Conservation (phyloP, 2,329 filamentous ascomycete species). For the Verticillium nubilum region DNA sequence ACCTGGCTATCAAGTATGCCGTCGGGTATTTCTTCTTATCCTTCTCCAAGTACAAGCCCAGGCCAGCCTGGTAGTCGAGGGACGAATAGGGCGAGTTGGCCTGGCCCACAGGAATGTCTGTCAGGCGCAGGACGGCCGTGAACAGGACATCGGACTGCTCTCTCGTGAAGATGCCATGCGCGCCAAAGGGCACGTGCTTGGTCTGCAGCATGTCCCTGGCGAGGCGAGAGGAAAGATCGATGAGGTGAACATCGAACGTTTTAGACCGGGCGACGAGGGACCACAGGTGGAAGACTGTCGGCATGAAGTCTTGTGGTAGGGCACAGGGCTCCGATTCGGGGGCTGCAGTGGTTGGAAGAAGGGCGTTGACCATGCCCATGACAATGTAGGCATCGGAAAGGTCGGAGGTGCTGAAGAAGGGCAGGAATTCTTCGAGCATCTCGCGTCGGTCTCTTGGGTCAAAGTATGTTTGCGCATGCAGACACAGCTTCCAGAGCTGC, state of each 20-base stretch:
- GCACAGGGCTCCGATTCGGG: conserved; percentile 67
- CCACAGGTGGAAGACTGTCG: conserved; percentile 96
- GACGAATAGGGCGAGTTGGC: conserved; percentile 87
- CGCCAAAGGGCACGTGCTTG: conserved; percentile 70
- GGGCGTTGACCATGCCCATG: conserved; percentile 76
- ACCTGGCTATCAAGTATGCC: conserved; percentile 85
- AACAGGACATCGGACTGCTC: conserved; percentile 92
- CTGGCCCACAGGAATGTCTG: conserved; percentile 95
- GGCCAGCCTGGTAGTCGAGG: conserved; percentile 76
- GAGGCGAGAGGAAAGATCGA: conserved; percentile 85
- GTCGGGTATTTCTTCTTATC: conserved; percentile 91
- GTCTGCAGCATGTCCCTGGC: conserved; percentile 77
- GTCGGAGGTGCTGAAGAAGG: conserved; percentile 90
- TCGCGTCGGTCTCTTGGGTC: conserved; percentile 79
- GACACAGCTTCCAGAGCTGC: conserved; percentile 78
- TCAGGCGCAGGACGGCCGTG: conserved; percentile 79
- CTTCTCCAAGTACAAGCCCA: conserved; percentile 82
- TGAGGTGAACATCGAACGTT: conserved; percentile 76
- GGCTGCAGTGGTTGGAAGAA: conserved; percentile 79
- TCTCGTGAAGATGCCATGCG: conserved; percentile 85
- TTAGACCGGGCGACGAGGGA: conserved; percentile 87
- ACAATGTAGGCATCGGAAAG: conserved; percentile 90
- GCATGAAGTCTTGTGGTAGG: conserved; percentile 83
- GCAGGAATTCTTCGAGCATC: conserved; percentile 75
- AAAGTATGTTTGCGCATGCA: conserved; percentile 88